phyloP scores from a whole-genome alignment of 2,329 filamentous ascomycete genomes.

The Fusarium decemcellulare region DNA sequence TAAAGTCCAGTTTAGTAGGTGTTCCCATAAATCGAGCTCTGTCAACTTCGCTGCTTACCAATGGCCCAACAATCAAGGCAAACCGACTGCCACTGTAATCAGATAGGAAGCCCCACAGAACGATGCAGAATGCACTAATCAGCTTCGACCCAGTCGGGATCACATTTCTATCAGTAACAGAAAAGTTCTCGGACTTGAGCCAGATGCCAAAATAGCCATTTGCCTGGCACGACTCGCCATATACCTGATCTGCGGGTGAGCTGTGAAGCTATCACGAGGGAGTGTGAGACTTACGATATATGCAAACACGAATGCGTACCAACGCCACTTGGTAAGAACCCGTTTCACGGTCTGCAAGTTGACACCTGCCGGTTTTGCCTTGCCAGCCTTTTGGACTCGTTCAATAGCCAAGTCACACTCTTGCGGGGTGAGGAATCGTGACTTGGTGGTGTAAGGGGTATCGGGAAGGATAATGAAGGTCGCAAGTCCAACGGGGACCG shows the following conservation, averaged over 20 bases:
- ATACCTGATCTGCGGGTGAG: not conserved
- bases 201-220: not conserved
- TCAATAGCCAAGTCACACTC: no score
- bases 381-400: no score
- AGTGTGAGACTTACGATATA: not conserved
- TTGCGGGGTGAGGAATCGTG: not conserved
- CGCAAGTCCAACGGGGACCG: constrained; percentile 60
- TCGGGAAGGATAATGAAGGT: not conserved
- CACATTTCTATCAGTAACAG: not conserved
- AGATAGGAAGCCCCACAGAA: not conserved
- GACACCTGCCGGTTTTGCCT: not conserved
- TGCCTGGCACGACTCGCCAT: not conserved
- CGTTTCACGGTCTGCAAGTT: not conserved
- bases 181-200: not conserved
- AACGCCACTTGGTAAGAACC: not conserved
- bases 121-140: not conserved
- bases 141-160: not conserved
- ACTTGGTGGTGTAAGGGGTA: not conserved
- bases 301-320: not conserved
- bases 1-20: no score
- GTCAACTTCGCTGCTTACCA: no score
- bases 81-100: no score
- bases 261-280: not conserved
- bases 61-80: no score
- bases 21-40: no score